Evolutionary conservation across 2,329 filamentous ascomycete genomes (phyloP), one percentile per base, ranked within the genome.

Genomic region (Venturia nashicola): DNA sequence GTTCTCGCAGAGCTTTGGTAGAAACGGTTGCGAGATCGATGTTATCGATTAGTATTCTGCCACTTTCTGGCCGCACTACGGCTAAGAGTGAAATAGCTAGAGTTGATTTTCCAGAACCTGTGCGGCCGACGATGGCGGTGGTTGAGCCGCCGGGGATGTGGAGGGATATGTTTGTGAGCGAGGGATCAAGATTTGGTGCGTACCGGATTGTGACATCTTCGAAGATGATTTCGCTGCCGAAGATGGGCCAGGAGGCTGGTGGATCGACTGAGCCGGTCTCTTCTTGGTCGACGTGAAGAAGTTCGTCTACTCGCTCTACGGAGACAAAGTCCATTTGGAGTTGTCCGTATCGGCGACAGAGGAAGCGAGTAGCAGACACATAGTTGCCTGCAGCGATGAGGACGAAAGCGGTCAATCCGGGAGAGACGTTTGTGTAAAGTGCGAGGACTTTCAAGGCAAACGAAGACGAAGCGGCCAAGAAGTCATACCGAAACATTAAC

Each of bases 311-410:
- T 48, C 91, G 84, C 75, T 96, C 91, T 0, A 96, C 89, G 0
- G 89, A 92, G 0, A 96, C 91, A 68, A 96, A 96, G 71, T 96
- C 88, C 83, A 96, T 91, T 72, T 96, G 91, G 1, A 96, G 80
- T 70, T 89, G 85, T 2, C 91, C 91, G 69, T 96, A 96, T 65
- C 85, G 83, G 66, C 85, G 85, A 74, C 91, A 96, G 0, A 96
- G 81, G 1, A 79, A 77, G 70, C 92, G 89, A 0, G 89, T 93
- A 8, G 86, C 82, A 11, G 78, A 74, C 20, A 93, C 89, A 67
- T 76, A 88, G 65, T 82, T 83, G 6, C 82, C 80, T 0, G 89
- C 88, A 0, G 88, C 85, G 0, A 89, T 86, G 4, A 96, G 80
- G 0, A 95, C 87, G 70, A 96, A 96, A 7, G 90, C 91, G 0